phyloP scores from a whole-genome alignment of 1,139 yeast genomes.

The Magnusiomyces magnusii region DNA sequence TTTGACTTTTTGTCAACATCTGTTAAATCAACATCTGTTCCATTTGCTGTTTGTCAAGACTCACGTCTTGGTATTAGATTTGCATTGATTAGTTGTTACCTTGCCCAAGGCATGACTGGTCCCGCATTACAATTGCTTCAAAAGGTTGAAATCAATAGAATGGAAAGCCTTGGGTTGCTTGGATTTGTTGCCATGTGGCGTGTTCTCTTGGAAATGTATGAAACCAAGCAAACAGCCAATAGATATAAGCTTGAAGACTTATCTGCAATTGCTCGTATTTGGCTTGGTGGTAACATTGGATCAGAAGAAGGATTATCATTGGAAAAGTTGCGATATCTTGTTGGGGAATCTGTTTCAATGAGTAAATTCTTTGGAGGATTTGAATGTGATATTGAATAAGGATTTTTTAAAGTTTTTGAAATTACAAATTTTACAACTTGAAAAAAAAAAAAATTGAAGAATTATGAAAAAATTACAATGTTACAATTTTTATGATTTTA shows the following conservation, averaged over 20 bases:
- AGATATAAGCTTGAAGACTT: constrained; percentile 17
- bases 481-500: too few relatives aligned
- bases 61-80: constrained; percentile 27
- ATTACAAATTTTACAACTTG: too few relatives aligned
- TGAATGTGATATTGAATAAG: constrained; percentile 24
- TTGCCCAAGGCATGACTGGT: constrained; percentile 18
- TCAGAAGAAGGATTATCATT: constrained; percentile 29
- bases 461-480: too few relatives aligned
- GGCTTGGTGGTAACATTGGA: constrained; percentile 35
- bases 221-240: constrained; percentile 10
- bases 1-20: constrained; percentile 16
- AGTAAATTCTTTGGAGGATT: constrained; percentile 29
- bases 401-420: too few relatives aligned
- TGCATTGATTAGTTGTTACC: constrained; percentile 23
- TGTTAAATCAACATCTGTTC: constrained; percentile 10
- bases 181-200: constrained; percentile 31
- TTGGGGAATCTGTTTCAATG: constrained; percentile 30
- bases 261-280: constrained; percentile 30
- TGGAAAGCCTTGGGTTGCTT: constrained; percentile 29
- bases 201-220: constrained; percentile 17
- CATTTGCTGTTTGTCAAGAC: constrained; percentile 22
- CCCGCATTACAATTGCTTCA: constrained; percentile 21
- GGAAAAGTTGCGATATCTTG: constrained; percentile 28
- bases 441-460: too few relatives aligned
- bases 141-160: constrained; percentile 19